These are phyloP conservation scores for Tylopilus cervinicoccineus DNA, from an alignment of 768 basidiomycete genomes.

Conservation along the genomic window DNA sequence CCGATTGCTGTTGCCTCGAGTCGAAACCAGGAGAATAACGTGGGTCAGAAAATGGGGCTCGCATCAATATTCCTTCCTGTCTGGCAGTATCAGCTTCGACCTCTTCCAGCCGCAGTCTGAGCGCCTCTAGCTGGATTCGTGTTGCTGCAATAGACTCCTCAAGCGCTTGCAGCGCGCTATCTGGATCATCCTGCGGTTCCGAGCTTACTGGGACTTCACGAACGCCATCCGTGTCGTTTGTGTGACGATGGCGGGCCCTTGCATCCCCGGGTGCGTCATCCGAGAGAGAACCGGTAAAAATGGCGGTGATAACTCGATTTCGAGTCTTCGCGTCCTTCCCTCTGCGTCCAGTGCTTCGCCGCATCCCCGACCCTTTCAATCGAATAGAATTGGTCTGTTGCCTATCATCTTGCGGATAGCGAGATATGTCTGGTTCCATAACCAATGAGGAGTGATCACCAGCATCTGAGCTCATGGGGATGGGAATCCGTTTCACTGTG, in stretches of 20 bases:
- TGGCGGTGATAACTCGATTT: constrained; percentile 28
- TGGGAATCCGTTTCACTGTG: constrained; percentile 28
- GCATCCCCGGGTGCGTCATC: background rate
- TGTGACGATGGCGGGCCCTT: background rate
- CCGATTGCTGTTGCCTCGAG: constrained; percentile 1
- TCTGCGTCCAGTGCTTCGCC: constrained; percentile 7
- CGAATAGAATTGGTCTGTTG: background rate
- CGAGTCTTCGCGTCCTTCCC: constrained; percentile 7
- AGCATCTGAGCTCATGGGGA: background rate
- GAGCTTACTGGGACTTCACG: background rate
- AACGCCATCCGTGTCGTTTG: background rate
- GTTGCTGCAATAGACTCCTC: constrained; percentile 24
- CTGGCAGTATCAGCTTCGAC: constrained; percentile 22
- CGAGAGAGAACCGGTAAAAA: constrained; percentile 22
- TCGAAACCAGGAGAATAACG: background rate
- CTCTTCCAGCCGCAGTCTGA: constrained; percentile 25
- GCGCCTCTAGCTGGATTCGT: constrained; percentile 22
- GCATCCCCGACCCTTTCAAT: background rate
- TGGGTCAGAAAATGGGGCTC: background rate
- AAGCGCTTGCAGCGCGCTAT: constrained; percentile 13
- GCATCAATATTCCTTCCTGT: constrained; percentile 9
- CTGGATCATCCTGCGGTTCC: constrained; percentile 2
- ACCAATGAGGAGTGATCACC: background rate
- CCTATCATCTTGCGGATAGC: background rate
- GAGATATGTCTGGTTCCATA: background rate